phyloP scores from a whole-genome alignment of 768 basidiomycete species.

The Termitomyces sp. region DNA sequence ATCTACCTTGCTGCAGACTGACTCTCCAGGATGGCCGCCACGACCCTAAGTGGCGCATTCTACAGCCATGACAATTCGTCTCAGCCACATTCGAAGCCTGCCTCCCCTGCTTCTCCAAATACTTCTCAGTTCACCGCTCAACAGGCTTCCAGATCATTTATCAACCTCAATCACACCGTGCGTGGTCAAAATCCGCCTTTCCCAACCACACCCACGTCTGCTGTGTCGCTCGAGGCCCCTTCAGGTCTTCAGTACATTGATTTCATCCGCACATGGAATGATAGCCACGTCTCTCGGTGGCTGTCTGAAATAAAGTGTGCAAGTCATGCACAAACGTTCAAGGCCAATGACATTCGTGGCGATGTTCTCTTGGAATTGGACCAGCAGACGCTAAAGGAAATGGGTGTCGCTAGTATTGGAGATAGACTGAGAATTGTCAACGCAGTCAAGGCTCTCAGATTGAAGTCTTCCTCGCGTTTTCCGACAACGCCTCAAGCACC shows the following conservation, averaged over 20 bases:
- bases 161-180: constrained; percentile 29
- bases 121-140: constrained; percentile 32
- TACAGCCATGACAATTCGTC: constrained; percentile 13
- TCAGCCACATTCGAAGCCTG: constrained; percentile 28
- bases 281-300: constrained; percentile 72
- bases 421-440: constrained; percentile 85
- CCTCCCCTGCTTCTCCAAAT: constrained; percentile 38
- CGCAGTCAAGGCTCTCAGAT: constrained; percentile 76
- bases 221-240: constrained; percentile 48
- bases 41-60: constrained; percentile 9
- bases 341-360: constrained; percentile 85
- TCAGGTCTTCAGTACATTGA: constrained; percentile 54
- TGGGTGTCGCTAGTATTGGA: constrained; percentile 86
- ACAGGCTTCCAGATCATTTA: constrained; percentile 35
- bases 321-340: constrained; percentile 64
- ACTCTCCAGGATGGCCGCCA: constrained; percentile 11
- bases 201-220: constrained; percentile 33
- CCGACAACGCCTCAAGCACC: constrained; percentile 16
- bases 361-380: constrained; percentile 91
- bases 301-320: constrained; percentile 72
- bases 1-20: too few species aligned
- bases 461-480: constrained; percentile 37
- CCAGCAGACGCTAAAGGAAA: constrained; percentile 81
- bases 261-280: constrained; percentile 67
- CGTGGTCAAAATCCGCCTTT: constrained; percentile 40